A percentile compares a stretch with the other conserved stretches of the same genome.
Evolutionary conservation across 352 stramenopile genomes (phyloP).

Genomic region (Phytophthora ramorum): DNA sequence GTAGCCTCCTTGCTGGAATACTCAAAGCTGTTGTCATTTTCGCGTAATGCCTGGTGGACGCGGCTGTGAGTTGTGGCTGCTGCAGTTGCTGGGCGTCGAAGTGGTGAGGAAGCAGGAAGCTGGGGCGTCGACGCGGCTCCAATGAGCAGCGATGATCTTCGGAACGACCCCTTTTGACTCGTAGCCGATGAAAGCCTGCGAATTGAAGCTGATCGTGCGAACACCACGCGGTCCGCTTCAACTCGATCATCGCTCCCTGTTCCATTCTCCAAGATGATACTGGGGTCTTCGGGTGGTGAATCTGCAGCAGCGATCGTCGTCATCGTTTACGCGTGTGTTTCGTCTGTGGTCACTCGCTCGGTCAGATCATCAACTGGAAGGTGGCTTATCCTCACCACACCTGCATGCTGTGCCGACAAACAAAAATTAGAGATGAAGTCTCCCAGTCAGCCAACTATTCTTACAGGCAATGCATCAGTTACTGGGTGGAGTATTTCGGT

Average conservation of each 20-base stretch:
- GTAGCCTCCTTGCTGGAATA: constrained; percentile 56
- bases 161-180: constrained; percentile 19
- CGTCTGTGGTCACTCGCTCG: neutral
- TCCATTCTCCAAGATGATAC: constrained; percentile 6
- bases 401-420: neutral
- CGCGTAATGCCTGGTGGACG: constrained; percentile 62
- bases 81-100: constrained; percentile 55
- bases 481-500: constrained; percentile 24
- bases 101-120: constrained; percentile 17
- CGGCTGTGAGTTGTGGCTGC: constrained; percentile 55
- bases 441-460: constrained; percentile 10
- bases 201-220: constrained; percentile 48
- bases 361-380: constrained; percentile 19
- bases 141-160: constrained; percentile 9
- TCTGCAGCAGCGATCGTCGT: constrained; percentile 10
- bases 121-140: constrained; percentile 13
- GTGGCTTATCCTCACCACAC: neutral
- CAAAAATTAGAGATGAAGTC: constrained; percentile 15
- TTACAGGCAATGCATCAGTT: constrained; percentile 27
- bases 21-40: constrained; percentile 63
- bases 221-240: constrained; percentile 43
- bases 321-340: constrained; percentile 3
- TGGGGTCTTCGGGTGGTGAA: constrained; percentile 5
- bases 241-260: constrained; percentile 29
- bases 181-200: constrained; percentile 37